phyloP scores from a whole-genome alignment of 805 yeast genomes.

The Sungouiella thailandica region DNA sequence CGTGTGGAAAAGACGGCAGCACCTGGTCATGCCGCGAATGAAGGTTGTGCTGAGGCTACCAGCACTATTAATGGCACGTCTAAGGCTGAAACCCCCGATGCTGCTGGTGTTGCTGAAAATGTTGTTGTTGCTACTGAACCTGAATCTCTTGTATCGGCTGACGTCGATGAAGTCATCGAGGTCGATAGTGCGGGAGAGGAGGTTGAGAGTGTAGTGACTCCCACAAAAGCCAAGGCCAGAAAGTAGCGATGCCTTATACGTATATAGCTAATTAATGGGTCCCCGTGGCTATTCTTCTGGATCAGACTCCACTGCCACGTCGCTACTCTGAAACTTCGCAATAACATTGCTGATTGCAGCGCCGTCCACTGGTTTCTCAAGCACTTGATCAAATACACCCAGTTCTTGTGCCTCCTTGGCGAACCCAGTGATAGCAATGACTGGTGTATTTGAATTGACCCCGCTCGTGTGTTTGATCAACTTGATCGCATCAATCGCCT shows the following conservation, averaged over 20 bases:
- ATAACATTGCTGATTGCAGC: slow-evolving; percentile 8
- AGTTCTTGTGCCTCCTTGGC: slow-evolving; percentile 58
- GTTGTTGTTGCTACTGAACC: not conserved
- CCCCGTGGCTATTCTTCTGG: slow-evolving; percentile 10
- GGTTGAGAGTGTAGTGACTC: too few relatives aligned
- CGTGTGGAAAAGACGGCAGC: not conserved
- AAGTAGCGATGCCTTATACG: too few relatives aligned
- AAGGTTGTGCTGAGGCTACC: not conserved
- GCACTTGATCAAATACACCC: slow-evolving; percentile 57
- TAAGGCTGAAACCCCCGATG: not conserved
- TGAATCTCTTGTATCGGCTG: not conserved
- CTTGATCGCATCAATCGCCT: slow-evolving; percentile 72
- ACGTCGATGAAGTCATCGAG: not conserved
- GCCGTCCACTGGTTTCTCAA: slow-evolving; percentile 62
- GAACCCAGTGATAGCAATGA: slow-evolving; percentile 69
- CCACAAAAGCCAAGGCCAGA: too few relatives aligned
- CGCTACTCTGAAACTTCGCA: slow-evolving; percentile 7
- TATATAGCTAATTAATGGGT: too few relatives aligned
- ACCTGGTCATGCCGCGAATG: not conserved
- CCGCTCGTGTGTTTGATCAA: slow-evolving; percentile 71
- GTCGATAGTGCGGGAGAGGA: not conserved
- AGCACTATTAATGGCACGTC: too few relatives aligned
- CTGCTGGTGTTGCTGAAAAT: not conserved
- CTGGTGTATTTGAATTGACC: slow-evolving; percentile 70
- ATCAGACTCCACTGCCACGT: slow-evolving; percentile 13